Percentiles rank a stretch among this genome's conserved stretches.
Evolutionary conservation across 2,329 filamentous ascomycete genomes (phyloP).

Genomic region (Colletotrichum graminicola): DNA sequence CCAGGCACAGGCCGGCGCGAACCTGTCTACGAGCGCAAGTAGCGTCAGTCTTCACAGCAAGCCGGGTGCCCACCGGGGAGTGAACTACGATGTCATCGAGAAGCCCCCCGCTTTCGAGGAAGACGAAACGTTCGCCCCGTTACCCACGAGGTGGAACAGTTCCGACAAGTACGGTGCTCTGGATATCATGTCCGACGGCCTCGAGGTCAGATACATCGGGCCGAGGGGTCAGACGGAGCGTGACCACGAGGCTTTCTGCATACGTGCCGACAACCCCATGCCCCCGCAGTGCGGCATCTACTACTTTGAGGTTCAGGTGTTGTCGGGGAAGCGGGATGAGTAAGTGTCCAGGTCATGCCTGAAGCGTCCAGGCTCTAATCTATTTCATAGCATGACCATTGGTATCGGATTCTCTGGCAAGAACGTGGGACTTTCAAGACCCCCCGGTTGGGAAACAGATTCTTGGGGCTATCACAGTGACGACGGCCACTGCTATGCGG

Average conservation of each 20-base stretch:
- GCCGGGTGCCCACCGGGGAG: slow-evolving; percentile 76
- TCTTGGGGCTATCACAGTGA: slow-evolving; percentile 79
- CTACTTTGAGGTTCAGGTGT: slow-evolving; percentile 82
- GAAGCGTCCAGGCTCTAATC: slow-evolving; percentile 9
- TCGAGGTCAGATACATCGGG: slow-evolving; percentile 74
- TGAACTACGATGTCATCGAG: slow-evolving; percentile 88
- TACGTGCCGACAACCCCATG: slow-evolving; percentile 88
- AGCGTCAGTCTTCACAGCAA: slow-evolving; percentile 66
- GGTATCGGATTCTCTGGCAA: slow-evolving; percentile 72
- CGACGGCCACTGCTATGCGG: slow-evolving; percentile 72
- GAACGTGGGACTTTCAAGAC: slow-evolving; percentile 64
- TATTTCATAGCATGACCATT: slow-evolving; percentile 64
- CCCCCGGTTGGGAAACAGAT: slow-evolving; percentile 76
- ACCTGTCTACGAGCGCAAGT: slow-evolving; percentile 65
- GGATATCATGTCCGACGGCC: slow-evolving; percentile 80
- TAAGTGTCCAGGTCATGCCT: slow-evolving; percentile 52
- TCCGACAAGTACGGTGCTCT: slow-evolving; percentile 79
- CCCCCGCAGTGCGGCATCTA: slow-evolving; percentile 92
- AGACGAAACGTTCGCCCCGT: slow-evolving; percentile 69
- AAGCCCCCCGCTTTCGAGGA: slow-evolving; percentile 72
- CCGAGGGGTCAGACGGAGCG: slow-evolving; percentile 62
- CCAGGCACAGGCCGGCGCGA: slow-evolving; percentile 57
- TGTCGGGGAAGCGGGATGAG: slow-evolving; percentile 67
- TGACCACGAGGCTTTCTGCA: slow-evolving; percentile 82
- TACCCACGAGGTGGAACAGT: slow-evolving; percentile 87